Base-by-base conservation (phyloP, 208 protist genomes). In the Leishmania aethiopica region DNA sequence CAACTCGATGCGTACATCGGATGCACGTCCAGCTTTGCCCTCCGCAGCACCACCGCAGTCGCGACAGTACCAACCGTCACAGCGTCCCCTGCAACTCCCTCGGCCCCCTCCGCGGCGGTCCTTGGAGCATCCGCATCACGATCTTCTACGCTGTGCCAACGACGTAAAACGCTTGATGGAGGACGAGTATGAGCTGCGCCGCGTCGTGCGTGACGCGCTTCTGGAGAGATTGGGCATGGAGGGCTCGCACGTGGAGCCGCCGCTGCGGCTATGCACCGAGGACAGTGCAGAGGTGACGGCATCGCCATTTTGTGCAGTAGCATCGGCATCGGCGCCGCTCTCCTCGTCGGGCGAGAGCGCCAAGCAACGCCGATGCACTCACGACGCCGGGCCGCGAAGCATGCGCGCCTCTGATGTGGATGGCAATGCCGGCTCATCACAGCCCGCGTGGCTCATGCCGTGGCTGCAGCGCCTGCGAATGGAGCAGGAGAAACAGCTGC, bases 161-260 rank as follows among this genome's bases (percentile, higher is more conserved):
- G 79, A 86, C 35, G 86, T 88, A 35, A 83, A 92, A 73, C 51
- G 77, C 4, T 74, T 88, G 3, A 84, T 90, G 55, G 84, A 90
- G 37, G 80, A 90, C 8, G 84, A 90, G 79, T 79, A 81, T 47
- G 57, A 79, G 17, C 75, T 86, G 17, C 62, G 80, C 51, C 62
- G 72, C 74, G 60, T 62, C 11, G 74, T 83, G 72, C 72, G 62
- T 3, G 72, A 83, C 37, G 59, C 25, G 28, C 37, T 83, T 11
- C 0, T 75, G 8, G 73, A 78, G 22, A 8, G 64, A 51, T 59
- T 55, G 35, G 37, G n/a, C 17, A 25, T 72, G 32, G 62, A 67
- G 11, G 25, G 28, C 62, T n/a, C 62, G 25, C 62, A 11, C 62
- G 0, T 35, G 53, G 22, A 4, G 53, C 53, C 13, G 53, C 53